phyloP scores from a whole-genome alignment of 2,329 filamentous ascomycete genomes.

The Gnomoniopsis smithogilvyi region DNA sequence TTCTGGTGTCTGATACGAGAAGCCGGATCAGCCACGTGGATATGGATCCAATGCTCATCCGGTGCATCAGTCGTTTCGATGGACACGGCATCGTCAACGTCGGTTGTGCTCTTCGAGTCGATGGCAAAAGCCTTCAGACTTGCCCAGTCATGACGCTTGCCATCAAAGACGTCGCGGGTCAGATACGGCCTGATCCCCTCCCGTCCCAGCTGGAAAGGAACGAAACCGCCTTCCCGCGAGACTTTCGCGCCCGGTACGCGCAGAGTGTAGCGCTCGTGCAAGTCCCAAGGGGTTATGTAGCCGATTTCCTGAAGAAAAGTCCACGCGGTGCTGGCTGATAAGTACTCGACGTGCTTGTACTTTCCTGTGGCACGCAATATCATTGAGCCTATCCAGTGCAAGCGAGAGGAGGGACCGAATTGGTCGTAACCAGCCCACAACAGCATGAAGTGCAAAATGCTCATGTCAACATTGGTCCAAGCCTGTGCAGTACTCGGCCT shows the following conservation, averaged over 20 bases:
- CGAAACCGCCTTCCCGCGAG: constrained; percentile 39
- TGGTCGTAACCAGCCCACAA: constrained; percentile 59
- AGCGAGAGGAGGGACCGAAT: constrained; percentile 48
- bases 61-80: constrained; percentile 54
- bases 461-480: constrained; percentile 49
- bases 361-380: constrained; percentile 60
- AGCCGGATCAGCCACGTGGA: constrained; percentile 77
- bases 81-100: constrained; percentile 80
- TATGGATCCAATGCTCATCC: constrained; percentile 68
- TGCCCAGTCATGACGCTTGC: constrained; percentile 57
- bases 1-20: constrained; percentile 62
- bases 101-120: constrained; percentile 60
- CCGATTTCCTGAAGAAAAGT: constrained; percentile 75
- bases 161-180: constrained; percentile 40
- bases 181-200: constrained; percentile 7
- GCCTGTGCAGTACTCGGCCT: constrained; percentile 9
- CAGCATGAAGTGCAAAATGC: constrained; percentile 66
- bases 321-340: constrained; percentile 49
- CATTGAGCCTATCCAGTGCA: constrained; percentile 60
- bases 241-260: constrained; percentile 49
- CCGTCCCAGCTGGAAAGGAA: constrained; percentile 29
- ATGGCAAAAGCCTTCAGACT: constrained; percentile 68
- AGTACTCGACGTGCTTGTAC: constrained; percentile 50
- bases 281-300: constrained; percentile 67
- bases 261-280: constrained; percentile 59